phyloP scores from a whole-genome alignment of 2,329 filamentous ascomycete species.

The Graphiopsis chlorocephala region DNA sequence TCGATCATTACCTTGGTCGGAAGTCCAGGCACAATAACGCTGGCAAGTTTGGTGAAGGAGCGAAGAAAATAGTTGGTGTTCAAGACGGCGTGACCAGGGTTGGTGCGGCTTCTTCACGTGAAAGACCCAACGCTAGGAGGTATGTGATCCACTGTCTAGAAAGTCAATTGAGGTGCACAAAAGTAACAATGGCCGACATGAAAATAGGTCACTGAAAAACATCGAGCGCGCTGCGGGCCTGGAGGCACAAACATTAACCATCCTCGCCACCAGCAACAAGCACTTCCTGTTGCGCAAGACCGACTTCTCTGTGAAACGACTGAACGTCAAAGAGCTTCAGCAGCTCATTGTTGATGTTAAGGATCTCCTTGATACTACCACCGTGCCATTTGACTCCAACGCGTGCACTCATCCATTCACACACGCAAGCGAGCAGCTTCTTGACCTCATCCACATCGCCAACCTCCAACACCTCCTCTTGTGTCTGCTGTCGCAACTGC shows the following conservation, averaged over 20 bases:
- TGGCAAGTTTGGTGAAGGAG: background rate
- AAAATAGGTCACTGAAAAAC: slow-evolving; percentile 17
- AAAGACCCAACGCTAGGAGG: background rate
- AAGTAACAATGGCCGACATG: slow-evolving; percentile 7
- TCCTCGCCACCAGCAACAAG: slow-evolving; percentile 32
- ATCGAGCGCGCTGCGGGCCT: slow-evolving; percentile 15
- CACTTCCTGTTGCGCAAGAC: slow-evolving; percentile 38
- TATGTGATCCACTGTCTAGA: background rate
- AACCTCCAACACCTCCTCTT: slow-evolving; percentile 45
- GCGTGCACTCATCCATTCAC: slow-evolving; percentile 9
- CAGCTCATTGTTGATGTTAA: slow-evolving; percentile 31
- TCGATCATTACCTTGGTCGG: slow-evolving; percentile 23
- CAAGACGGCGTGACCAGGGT: background rate
- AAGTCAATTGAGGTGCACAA: background rate
- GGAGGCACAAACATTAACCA: slow-evolving; percentile 28
- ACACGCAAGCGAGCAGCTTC: slow-evolving; percentile 26
- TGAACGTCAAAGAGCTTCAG: slow-evolving; percentile 32
- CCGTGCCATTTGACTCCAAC: slow-evolving; percentile 15
- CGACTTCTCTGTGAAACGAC: slow-evolving; percentile 30
- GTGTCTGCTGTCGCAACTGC: slow-evolving; percentile 37
- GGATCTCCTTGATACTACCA: slow-evolving; percentile 34
- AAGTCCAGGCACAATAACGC: slow-evolving; percentile 6
- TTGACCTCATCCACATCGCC: slow-evolving; percentile 37
- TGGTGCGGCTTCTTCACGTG: background rate
- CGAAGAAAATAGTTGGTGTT: background rate